phyloP scores from a whole-genome alignment of 2,329 filamentous ascomycete species.

The Didymella sp. region DNA sequence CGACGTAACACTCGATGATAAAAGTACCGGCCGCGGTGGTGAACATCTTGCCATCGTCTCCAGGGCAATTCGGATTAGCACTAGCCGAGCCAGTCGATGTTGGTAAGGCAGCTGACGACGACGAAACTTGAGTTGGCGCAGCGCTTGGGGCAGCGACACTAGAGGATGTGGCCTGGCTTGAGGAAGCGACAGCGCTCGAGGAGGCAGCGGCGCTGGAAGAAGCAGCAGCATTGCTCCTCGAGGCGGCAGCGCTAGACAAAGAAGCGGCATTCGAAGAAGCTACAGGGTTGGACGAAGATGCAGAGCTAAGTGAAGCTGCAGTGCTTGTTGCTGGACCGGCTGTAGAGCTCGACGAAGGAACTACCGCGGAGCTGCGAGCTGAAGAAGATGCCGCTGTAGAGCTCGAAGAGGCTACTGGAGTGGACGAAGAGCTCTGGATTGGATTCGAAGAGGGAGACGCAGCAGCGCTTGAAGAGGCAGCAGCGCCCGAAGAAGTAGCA shows the following conservation, averaged over 20 bases:
- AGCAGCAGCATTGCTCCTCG: not conserved
- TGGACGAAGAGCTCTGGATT: too few species aligned
- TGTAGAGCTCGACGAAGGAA: not conserved
- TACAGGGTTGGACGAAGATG: not conserved
- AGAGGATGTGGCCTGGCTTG: not conserved
- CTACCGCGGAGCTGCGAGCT: not conserved
- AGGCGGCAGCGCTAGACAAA: not conserved
- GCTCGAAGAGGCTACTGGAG: not conserved
- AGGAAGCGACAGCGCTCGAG: not conserved
- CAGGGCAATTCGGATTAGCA: not conserved
- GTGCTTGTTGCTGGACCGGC: too few species aligned
- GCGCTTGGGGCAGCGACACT: not conserved
- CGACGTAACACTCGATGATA: constrained; percentile 2
- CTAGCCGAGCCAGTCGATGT: not conserved
- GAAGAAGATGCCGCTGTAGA: not conserved
- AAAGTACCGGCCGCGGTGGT: not conserved
- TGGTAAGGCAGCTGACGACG: constrained; percentile 1
- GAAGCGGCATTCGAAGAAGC: not conserved
- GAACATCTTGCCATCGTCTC: constrained; percentile 6
- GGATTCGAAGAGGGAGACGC: not conserved
- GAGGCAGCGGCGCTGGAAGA: not conserved
- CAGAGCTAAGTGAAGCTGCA: not conserved
- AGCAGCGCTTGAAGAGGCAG: not conserved
- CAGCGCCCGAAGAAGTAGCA: not conserved
- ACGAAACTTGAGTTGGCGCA: not conserved